Percentiles rank a stretch among this genome's conserved stretches.
Evolutionary conservation across 2,329 filamentous ascomycete species (phyloP).

Genomic region (Neopestalotiopsis sp.): DNA sequence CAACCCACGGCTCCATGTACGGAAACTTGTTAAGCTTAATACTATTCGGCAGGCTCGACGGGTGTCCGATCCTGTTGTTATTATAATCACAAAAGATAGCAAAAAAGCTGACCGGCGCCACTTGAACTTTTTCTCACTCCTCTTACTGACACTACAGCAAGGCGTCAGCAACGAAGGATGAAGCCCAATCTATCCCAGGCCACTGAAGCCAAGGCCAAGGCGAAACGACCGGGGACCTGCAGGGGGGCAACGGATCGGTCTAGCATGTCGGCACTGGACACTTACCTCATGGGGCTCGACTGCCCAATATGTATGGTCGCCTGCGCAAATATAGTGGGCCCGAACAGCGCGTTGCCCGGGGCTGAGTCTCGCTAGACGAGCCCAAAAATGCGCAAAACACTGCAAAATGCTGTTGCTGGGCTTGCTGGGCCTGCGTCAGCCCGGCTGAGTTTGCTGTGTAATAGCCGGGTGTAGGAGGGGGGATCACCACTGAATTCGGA

Average conservation of each 20-base stretch:
- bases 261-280: background rate
- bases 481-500: background rate
- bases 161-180: constrained; percentile 13
- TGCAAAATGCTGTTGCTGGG: background rate
- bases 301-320: constrained; percentile 4
- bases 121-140: no score
- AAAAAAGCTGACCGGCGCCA: background rate
- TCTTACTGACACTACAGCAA: background rate
- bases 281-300: constrained; percentile 7
- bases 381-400: background rate
- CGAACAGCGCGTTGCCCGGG: constrained; percentile 9
- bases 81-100: background rate
- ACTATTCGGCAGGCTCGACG: no score
- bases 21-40: no score
- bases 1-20: no score
- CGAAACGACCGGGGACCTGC: background rate
- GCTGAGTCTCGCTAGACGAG: constrained; percentile 18
- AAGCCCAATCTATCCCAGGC: constrained; percentile 9
- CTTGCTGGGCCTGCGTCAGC: constrained; percentile 10
- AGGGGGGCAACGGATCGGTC: background rate
- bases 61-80: no score
- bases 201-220: background rate
- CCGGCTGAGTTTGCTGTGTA: constrained; percentile 3
- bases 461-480: background rate
- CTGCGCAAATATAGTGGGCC: constrained; percentile 17